A percentile compares a stretch with the other conserved stretches of the same genome.
Conservation (phyloP, 371 early-diverging fungal species). For the Parasitella parasitica region DNA sequence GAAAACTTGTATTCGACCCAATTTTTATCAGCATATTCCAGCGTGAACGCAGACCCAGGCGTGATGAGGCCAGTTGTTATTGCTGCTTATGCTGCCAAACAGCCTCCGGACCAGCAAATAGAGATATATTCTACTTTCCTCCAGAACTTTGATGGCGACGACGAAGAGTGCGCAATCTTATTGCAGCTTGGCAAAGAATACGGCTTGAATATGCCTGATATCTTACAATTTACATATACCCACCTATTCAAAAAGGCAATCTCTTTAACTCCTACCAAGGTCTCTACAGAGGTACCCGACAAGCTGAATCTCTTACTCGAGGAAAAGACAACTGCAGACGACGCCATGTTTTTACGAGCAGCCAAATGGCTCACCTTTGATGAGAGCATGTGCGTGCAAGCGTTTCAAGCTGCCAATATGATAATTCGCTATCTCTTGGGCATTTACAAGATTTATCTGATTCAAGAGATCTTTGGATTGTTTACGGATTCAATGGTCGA, state of each 20-base stretch:
- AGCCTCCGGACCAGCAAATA: slow-evolving; percentile 12
- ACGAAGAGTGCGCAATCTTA: slow-evolving; percentile 18
- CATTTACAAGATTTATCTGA: slow-evolving; percentile 2
- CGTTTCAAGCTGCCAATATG: slow-evolving; percentile 7
- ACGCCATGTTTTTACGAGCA: not conserved
- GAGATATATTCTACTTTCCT: slow-evolving; percentile 24
- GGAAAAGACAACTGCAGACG: not conserved
- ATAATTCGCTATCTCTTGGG: slow-evolving; percentile 4
- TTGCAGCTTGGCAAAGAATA: slow-evolving; percentile 20
- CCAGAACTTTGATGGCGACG: slow-evolving; percentile 24
- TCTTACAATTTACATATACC: slow-evolving; percentile 3
- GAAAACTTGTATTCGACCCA: slow-evolving; percentile 2
- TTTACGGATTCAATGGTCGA: not conserved
- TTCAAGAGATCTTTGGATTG: not conserved
- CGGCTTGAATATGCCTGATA: slow-evolving; percentile 10
- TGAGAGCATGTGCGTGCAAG: not conserved
- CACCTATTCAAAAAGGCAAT: slow-evolving; percentile 11
- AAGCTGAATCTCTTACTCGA: not conserved
- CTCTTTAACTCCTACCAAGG: not conserved
- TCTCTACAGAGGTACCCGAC: not conserved
- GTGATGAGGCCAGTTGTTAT: slow-evolving; percentile 17
- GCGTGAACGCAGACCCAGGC: slow-evolving; percentile 3
- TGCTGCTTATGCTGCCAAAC: slow-evolving; percentile 23
- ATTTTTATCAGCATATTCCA: slow-evolving; percentile 14
- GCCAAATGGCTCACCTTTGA: slow-evolving; percentile 8